Base-by-base conservation (phyloP, 148 eudicot species). In the Agrostemma githago region DNA sequence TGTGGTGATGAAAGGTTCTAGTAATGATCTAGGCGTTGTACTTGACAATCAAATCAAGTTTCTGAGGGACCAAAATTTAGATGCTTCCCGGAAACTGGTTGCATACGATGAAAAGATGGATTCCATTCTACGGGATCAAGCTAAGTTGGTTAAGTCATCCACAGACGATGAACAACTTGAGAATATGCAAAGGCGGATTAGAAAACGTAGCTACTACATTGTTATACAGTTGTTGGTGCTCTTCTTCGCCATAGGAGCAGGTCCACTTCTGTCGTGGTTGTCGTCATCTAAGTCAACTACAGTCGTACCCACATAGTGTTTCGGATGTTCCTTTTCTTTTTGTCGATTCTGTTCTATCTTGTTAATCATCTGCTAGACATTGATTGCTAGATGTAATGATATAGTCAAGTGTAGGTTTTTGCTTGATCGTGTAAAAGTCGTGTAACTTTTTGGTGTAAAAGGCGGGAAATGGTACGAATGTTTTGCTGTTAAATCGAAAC, bases 291-390 rank as follows among this genome's bases (percentile, higher is more conserved):
- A 80, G 61, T 76, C 87, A 62, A 73, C 71, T 4, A 85, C 72
- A 80, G 86, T 86, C 72, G 90, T 86, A 75, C 97, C 98, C 46
- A 95, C 98, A 72, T 92, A 79, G 60, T 69, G 72, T 70, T 51
- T 53, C 20, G 10, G 43, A 6, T 70, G 43, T 8, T 15, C 61
- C n/a, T 68, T 6, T 70, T 58, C 53, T 70, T 46, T 26, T 34
- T 26, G 34, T 26, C 1, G 34, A 26, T 26, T 26, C 34, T 26
- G 34, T 26, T 0, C 34, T 26, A 26, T 26, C 34, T 26, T 26
- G 34, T 26, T 26, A 26, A 26, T 26, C 34, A 26, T 26, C 34
- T 26, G 34, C 34, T 26, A 26, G 34, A 26, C 34, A 26, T 26
- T 26, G 34, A 26, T 26, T 26, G 34, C 34, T 26, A 26, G 34